Conservation (phyloP, 441 rosid genomes). For the Populus hybrid region DNA sequence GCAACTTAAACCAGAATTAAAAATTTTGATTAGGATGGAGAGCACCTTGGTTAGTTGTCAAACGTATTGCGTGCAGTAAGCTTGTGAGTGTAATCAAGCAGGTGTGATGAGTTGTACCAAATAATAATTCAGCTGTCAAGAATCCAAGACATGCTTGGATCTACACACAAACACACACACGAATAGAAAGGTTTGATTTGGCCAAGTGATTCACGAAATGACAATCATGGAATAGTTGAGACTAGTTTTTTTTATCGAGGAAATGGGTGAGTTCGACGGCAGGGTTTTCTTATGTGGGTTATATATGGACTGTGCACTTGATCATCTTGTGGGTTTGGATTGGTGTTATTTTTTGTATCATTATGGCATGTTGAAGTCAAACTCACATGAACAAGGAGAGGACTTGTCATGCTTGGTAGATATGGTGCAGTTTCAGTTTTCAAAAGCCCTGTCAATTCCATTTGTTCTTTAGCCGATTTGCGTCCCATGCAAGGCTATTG, state of each 20-base stretch:
- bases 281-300: not conserved
- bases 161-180: not conserved
- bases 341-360: not conserved
- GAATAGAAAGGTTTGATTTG: not conserved
- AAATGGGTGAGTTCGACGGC: not conserved
- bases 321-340: not conserved
- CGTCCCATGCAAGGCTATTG: not conserved
- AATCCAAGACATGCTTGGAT: not conserved
- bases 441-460: not conserved
- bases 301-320: not conserved
- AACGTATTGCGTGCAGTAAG: too few relatives aligned
- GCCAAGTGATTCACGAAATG: not conserved
- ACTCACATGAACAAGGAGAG: not conserved
- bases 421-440: not conserved
- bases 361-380: not conserved
- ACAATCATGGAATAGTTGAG: not conserved
- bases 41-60: too few relatives aligned
- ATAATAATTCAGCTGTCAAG: not conserved
- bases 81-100: too few relatives aligned
- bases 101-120: not conserved
- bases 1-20: too few relatives aligned
- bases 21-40: too few relatives aligned
- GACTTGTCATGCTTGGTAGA: not conserved
- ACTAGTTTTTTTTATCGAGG: too few relatives aligned
- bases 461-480: not conserved